phyloP scores from a whole-genome alignment of 2,329 filamentous ascomycete genomes.

The Aureobasidium sp. region DNA sequence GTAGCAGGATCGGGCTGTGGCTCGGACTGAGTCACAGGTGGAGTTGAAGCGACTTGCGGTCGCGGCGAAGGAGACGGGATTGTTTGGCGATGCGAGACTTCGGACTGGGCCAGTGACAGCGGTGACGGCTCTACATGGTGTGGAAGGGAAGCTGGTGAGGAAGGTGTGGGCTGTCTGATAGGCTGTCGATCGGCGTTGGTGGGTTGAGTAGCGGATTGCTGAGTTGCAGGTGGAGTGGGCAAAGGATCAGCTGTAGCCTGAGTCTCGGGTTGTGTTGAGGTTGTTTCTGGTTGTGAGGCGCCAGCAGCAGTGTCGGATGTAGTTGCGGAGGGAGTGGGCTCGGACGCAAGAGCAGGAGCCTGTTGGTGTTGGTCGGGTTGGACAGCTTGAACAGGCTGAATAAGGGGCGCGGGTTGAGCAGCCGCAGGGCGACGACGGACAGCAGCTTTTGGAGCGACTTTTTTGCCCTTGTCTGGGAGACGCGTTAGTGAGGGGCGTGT shows the following conservation, averaged over 20 bases:
- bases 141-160: not conserved
- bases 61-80: not conserved
- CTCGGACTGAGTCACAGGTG: not conserved
- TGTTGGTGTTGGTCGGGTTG: not conserved
- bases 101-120: not conserved
- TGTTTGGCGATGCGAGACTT: not conserved
- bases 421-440: slow-evolving; percentile 33
- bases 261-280: not conserved
- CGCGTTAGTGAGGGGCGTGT: slow-evolving; percentile 14
- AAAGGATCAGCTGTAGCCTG: not conserved
- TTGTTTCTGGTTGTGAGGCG: not conserved
- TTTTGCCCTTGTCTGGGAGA: slow-evolving; percentile 34
- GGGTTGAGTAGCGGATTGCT: not conserved
- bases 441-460: slow-evolving; percentile 40
- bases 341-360: not conserved
- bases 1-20: not conserved
- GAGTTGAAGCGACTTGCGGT: not conserved
- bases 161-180: not conserved
- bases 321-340: not conserved
- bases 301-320: not conserved
- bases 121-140: slow-evolving; percentile 5
- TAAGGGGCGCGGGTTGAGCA: not conserved
- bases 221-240: slow-evolving; percentile 7
- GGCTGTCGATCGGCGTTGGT: not conserved
- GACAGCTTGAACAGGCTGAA: too few relatives aligned